These are phyloP conservation scores for Schrenkiella parvula DNA, from an alignment of 345 rosid genomes.

Conservation along the genomic window DNA sequence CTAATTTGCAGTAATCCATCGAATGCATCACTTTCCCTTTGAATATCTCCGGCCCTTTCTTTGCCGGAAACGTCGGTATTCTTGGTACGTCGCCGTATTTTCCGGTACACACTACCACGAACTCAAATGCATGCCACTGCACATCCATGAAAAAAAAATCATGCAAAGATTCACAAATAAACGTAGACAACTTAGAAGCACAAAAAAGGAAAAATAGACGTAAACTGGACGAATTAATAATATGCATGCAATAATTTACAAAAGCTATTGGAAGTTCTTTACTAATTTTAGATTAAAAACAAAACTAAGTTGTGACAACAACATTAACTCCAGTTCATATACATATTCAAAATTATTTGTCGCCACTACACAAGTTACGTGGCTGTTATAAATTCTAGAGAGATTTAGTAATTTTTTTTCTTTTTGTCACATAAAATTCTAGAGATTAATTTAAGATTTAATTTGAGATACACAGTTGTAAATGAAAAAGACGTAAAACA, in stretches of 20 bases:
- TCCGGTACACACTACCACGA: conserved; percentile 68
- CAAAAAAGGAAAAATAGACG: background rate
- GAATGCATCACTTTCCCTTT: conserved; percentile 69
- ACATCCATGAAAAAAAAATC: background rate
- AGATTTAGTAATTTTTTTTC: background rate
- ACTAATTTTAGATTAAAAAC: background rate
- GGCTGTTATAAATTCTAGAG: background rate
- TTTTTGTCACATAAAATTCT: background rate
- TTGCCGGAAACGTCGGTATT: conserved; percentile 47
- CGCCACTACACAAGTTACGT: background rate
- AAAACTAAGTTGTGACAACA: background rate
- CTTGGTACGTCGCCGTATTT: conserved; percentile 76
- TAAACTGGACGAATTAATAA: background rate
- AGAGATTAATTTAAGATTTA: background rate
- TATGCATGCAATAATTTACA: conserved; percentile 18
- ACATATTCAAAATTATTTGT: background rate
- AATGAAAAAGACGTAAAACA: background rate
- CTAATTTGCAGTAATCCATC: conserved; percentile 79
- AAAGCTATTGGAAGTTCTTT: background rate
- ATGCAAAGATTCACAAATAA: background rate
- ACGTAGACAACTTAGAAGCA: background rate
- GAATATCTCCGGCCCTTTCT: conserved; percentile 64
- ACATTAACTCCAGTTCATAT: background rate
- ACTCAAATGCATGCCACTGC: conserved; percentile 81
- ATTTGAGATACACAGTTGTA: background rate